Base-by-base conservation (phyloP, 352 stramenopile species). In the Phytophthora chlamydospora region DNA sequence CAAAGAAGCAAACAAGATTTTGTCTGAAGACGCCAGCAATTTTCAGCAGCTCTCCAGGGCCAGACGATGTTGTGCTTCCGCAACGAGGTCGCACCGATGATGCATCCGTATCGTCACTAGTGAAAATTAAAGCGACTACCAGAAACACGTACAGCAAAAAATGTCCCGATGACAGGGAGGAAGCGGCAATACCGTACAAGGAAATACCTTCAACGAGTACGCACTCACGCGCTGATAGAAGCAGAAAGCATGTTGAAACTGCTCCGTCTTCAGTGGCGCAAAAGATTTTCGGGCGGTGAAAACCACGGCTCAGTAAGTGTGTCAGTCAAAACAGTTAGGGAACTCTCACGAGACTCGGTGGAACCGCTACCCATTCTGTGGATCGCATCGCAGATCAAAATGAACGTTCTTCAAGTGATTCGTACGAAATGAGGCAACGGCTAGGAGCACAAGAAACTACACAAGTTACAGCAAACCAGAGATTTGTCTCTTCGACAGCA, bases 401-500 rank as follows among this genome's bases (percentile, higher is more conserved):
- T 24, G 21, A 24, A 24, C 21, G 21, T 24, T 24, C 21, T 24
- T 24, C 21, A 24, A 24, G 21, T 24, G 21, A 24, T 24, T 24
- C 21, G 21, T 24, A 24, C 21, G 21, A 24, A 24, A 24, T 1
- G 21, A 24, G 21, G 21, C 21, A 24, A 24, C 21, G 21, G 21
- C 21, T 24, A 24, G 21, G 21, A 24, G 21, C 21, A 24, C 21
- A 24, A 24, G 3, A 24, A 24, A n/a, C n/a, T n/a, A n/a, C n/a
- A n/a, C n/a, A n/a, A n/a, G n/a, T n/a, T 93, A 10, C 76, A 90
- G 42, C 68, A 78, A 24, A 66, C 69, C 0, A 76, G 78, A 4
- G 65, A 85, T 17, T 27, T 62, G 4, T 68, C 77, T 0, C 43
- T 75, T 5, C 67, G 71, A 31, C 70, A 74, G 24, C 73, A 84